phyloP scores from a whole-genome alignment of 495 filamentous ascomycete genomes.

The Cercophora samala region DNA sequence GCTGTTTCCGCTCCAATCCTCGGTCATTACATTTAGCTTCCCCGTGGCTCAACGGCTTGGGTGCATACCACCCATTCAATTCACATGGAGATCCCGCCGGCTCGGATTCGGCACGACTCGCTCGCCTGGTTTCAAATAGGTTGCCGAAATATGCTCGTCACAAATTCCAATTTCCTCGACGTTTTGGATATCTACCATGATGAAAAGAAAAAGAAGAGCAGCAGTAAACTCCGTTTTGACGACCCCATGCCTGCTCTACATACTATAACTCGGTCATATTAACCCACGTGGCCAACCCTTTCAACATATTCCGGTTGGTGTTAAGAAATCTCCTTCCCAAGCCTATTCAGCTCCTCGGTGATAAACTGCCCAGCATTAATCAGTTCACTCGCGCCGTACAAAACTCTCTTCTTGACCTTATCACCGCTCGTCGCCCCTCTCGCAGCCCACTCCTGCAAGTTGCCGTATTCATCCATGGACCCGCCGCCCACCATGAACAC shows the following conservation, averaged over 20 bases:
- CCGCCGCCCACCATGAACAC: slow-evolving; percentile 97
- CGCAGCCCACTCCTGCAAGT: slow-evolving; percentile 92
- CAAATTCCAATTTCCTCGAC: neutral
- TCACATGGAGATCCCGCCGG: neutral
- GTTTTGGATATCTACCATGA: neutral
- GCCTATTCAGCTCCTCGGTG: slow-evolving; percentile 67
- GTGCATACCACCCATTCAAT: neutral
- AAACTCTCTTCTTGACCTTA: slow-evolving; percentile 65
- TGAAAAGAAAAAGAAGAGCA: neutral
- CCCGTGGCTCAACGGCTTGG: neutral
- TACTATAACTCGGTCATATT: neutral
- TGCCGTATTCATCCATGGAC: slow-evolving; percentile 99
- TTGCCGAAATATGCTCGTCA: neutral
- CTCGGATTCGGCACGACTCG: neutral
- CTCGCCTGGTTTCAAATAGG: neutral
- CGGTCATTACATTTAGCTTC: neutral
- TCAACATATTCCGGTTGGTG: neutral
- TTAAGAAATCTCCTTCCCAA: slow-evolving; percentile 58
- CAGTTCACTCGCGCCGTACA: slow-evolving; percentile 95
- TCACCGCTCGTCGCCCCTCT: slow-evolving; percentile 56
- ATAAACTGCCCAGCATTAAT: slow-evolving; percentile 89
- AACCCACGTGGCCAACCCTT: neutral
- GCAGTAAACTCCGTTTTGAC: neutral
- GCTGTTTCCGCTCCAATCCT: neutral
- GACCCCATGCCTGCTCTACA: neutral